phyloP scores from a whole-genome alignment of 441 rosid species.

The Gossypium armourianum region DNA sequence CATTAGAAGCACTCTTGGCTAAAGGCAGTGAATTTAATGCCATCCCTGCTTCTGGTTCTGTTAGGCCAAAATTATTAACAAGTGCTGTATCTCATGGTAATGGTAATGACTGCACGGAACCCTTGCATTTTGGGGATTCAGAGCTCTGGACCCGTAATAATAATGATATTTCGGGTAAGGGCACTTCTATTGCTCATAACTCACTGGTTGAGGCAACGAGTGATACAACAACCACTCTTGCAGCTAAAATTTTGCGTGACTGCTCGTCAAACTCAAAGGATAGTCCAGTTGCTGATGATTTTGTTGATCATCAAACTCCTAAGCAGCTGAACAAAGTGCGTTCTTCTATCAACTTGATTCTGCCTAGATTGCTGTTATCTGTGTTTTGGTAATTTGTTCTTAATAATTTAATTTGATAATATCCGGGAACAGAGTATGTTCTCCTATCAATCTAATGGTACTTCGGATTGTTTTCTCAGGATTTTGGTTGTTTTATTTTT shows the following conservation, averaged over 20 bases:
- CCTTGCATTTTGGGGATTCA: conserved; percentile 16
- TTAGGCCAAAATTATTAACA: conserved; percentile 11
- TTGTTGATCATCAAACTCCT: conserved; percentile 26
- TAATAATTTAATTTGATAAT: conserved; percentile 10
- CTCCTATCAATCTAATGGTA: background rate
- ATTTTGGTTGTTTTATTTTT: conserved; percentile 3
- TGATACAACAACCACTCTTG: conserved; percentile 16
- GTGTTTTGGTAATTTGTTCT: background rate
- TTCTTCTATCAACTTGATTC: conserved; percentile 11
- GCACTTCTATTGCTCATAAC: conserved; percentile 17
- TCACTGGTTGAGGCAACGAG: conserved; percentile 23
- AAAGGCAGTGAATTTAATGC: conserved; percentile 32
- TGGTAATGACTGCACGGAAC: conserved; percentile 15
- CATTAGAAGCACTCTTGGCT: conserved; percentile 56
- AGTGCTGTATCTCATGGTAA: conserved; percentile 15
- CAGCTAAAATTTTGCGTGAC: conserved; percentile 19
- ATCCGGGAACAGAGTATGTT: conserved; percentile 7
- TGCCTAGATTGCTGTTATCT: background rate
- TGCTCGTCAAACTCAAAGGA: conserved; percentile 18
- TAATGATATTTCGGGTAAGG: conserved; percentile 20
- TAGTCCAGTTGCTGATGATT: conserved; percentile 19
- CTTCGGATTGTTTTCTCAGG: background rate
- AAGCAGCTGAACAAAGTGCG: conserved; percentile 29
- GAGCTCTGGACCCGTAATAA: conserved; percentile 20
- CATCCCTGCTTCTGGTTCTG: conserved; percentile 22